Conservation (phyloP, 2,329 filamentous ascomycete genomes). For the Blastomyces percursus region DNA sequence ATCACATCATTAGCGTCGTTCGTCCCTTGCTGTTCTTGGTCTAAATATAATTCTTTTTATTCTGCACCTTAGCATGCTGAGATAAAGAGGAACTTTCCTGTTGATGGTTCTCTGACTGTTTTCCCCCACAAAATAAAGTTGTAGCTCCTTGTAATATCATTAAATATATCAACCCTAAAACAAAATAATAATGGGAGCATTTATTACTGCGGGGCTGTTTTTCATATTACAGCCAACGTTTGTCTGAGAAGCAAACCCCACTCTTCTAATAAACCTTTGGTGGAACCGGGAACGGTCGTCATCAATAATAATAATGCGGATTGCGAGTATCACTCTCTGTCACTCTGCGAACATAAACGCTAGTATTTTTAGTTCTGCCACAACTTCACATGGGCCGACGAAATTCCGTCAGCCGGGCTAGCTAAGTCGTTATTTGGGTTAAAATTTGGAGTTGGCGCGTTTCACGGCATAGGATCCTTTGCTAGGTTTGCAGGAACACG, state of each 20-base stretch:
- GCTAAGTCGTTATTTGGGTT: neutral
- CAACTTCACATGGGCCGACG: neutral
- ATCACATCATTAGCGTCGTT: neutral
- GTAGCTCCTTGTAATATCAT: neutral
- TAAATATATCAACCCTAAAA: too few species aligned
- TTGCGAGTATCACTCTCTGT: neutral
- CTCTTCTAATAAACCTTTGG: neutral
- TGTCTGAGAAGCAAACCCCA: neutral
- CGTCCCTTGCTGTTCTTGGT: neutral
- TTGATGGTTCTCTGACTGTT: neutral
- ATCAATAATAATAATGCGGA: too few species aligned
- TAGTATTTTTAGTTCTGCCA: neutral
- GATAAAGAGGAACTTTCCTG: neutral
- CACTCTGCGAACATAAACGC: too few species aligned
- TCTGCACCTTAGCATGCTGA: neutral
- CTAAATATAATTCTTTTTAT: neutral
- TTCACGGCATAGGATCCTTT: neutral
- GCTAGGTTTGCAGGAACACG: neutral
- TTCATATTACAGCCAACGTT: neutral
- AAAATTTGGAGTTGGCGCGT: neutral
- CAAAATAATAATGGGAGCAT: neutral
- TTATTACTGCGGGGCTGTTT: neutral
- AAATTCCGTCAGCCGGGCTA: neutral
- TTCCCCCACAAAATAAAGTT: neutral
- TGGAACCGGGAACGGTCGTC: neutral